Evolutionary conservation across 257 asterid genomes (phyloP), one percentile per base, ranked within the genome.

Genomic region (Scutellaria barbata): DNA sequence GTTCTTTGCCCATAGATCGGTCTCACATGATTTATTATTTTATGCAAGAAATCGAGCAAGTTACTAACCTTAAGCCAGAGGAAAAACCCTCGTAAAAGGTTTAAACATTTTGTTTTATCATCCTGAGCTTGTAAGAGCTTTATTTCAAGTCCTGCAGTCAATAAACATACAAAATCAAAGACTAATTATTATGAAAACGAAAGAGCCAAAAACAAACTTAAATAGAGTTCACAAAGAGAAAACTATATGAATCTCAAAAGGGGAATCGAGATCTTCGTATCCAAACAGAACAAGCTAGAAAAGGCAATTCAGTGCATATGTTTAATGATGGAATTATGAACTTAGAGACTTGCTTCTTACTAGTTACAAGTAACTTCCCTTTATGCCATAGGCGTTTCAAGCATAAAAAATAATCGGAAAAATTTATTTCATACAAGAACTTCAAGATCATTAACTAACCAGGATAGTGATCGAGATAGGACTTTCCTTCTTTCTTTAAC

Each of bases 41-140:
- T 30, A 30, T n/a, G 25, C 50, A n/a, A 14, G 40, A 40, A 43
- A 64, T 5, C n/a, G 9, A 37, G 47, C 33, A 33, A 43, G 68
- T 48, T 56, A 73, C 83, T 66, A 55, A 82, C 89, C 87, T 70
- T 45, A 33, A 81, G 74, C 86, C 84, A 84, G 43, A 79, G 66
- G 75, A 81, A 81, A 79, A 76, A 81, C 7, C 86, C 86, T n/a
- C 86, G 76, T 41, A 82, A 72, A 33, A 82, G 84, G 78, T 71
- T 85, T 70, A 85, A 73, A 30, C 81, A 8, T 68, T 59, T 78
- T 16, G 77, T 73, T 43, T 37, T 8, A 73, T 78, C 79, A 9
- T 50, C 52, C 25, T 25, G 1, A n/a, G 17, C 68, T 35, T 0
- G n/a, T 5, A 0, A 0, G 51, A 85, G 76, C 74, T 61, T 66